Conservation (phyloP, 225 moss, liverwort and hornwort species). For the Sphagnum tenellum region DNA sequence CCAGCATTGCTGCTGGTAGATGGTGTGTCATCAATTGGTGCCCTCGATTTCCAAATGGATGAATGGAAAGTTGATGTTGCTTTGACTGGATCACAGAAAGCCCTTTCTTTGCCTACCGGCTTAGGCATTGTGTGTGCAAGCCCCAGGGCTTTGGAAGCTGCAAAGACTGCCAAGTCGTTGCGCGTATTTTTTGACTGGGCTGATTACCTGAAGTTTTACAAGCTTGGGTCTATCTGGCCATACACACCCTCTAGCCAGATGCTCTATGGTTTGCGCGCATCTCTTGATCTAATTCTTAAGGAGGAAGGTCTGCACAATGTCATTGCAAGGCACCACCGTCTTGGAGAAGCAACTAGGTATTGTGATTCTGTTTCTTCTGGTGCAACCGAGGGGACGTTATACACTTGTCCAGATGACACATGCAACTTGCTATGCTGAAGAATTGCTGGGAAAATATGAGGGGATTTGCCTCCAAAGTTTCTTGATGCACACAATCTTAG, state of each 20-base stretch:
- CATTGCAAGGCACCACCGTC: conserved; percentile 30
- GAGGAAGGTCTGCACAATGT: conserved; percentile 47
- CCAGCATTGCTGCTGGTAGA: conserved; percentile 43
- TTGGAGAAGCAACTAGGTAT: conserved; percentile 30
- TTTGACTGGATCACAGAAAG: conserved; percentile 40
- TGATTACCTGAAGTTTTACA: conserved; percentile 29
- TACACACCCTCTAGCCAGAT: conserved; percentile 43
- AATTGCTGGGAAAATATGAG: background rate
- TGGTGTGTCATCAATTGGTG: conserved; percentile 42
- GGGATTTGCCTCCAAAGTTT: background rate
- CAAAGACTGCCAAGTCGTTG: conserved; percentile 23
- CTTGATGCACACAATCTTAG: background rate
- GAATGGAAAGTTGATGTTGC: conserved; percentile 49
- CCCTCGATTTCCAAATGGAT: conserved; percentile 42
- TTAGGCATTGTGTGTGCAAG: conserved; percentile 40
- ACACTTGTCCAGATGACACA: too few relatives aligned
- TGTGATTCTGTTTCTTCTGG: too few relatives aligned
- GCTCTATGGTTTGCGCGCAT: conserved; percentile 37
- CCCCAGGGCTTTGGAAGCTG: conserved; percentile 35
- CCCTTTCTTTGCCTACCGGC: conserved; percentile 37
- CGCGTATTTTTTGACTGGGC: conserved; percentile 43
- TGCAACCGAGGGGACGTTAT: background rate
- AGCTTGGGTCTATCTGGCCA: conserved; percentile 29
- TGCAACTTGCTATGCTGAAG: background rate
- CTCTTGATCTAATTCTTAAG: conserved; percentile 34